Evolutionary conservation across 1,284 basidiomycete genomes (phyloP), one percentile per base, ranked within the genome.

Genomic region (Fistulina hepatica): DNA sequence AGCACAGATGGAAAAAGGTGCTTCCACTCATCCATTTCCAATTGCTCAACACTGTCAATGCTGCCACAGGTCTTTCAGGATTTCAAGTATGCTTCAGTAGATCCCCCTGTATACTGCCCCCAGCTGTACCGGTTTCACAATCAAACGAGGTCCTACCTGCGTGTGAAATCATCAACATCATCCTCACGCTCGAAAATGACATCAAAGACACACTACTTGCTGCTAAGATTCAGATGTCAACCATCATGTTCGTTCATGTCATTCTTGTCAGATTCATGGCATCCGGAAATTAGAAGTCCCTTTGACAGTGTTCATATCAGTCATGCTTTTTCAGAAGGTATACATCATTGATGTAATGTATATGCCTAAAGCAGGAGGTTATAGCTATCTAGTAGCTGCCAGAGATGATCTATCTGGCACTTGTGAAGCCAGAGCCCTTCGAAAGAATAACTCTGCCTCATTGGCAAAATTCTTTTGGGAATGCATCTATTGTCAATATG

Each of bases 11-110:
- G 63, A 36, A 45, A 0, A 17, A 39, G 0, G 48, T 55, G 0
- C 48, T 69, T 0, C 60, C 60, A 0, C 33, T 51, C 0, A 53
- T 65, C 0, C 54, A 54, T 21, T 68, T 68, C 35, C 48, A 52
- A 2, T 57, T 63, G n/a, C n/a, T n/a, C n/a, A n/a, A n/a, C n/a
- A n/a, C n/a, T n/a, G n/a, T n/a, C n/a, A n/a, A n/a, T n/a, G n/a
- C n/a, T n/a, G n/a, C n/a, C n/a, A n/a, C n/a, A n/a, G n/a, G n/a
- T n/a, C n/a, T n/a, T n/a, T n/a, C n/a, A n/a, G n/a, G n/a, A n/a
- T n/a, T n/a, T n/a, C n/a, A n/a, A 26, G 32, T 56, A 0, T 32
- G 39, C 0, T 43, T 40, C 0, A 53, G 59, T 0, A 34, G 45
- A 0, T 49, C 47, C 0, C 60, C 58, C 0, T 37, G 48, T 0